Conservation (phyloP, 2,329 filamentous ascomycete genomes). For the Pochonia chlamydosporia region DNA sequence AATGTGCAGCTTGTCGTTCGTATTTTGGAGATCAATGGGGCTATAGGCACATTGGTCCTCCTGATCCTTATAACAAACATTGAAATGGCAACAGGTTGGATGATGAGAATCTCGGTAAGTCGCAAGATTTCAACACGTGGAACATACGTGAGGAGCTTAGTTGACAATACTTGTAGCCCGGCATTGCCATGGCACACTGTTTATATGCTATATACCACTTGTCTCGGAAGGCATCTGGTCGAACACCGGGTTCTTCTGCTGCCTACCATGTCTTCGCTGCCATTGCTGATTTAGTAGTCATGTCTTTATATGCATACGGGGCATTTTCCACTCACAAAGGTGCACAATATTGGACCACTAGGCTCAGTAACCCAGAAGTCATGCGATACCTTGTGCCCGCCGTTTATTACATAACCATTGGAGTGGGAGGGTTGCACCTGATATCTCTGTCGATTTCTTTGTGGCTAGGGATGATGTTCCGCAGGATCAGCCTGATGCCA, state of each 20-base stretch:
- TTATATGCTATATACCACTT: slow-evolving; percentile 80
- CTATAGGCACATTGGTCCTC: slow-evolving; percentile 65
- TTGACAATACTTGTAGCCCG: slow-evolving; percentile 50
- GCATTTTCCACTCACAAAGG: slow-evolving; percentile 40
- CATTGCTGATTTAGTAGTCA: slow-evolving; percentile 57
- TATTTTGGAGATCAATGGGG: slow-evolving; percentile 59
- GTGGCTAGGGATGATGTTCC: slow-evolving; percentile 74
- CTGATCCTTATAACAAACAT: slow-evolving; percentile 71
- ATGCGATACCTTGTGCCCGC: slow-evolving; percentile 56
- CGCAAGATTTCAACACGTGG: background rate
- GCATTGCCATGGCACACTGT: slow-evolving; percentile 65
- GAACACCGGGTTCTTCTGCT: slow-evolving; percentile 73
- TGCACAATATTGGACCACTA: slow-evolving; percentile 56
- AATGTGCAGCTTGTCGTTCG: slow-evolving; percentile 65
- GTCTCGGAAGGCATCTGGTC: slow-evolving; percentile 59
- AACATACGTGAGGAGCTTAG: background rate
- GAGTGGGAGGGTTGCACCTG: slow-evolving; percentile 61
- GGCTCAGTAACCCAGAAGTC: slow-evolving; percentile 53
- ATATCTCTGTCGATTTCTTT: slow-evolving; percentile 64
- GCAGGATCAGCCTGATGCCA: slow-evolving; percentile 73
- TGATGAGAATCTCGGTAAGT: slow-evolving; percentile 70
- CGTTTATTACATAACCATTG: slow-evolving; percentile 62
- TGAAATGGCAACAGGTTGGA: slow-evolving; percentile 61
- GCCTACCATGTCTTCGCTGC: slow-evolving; percentile 85
- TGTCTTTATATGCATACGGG: slow-evolving; percentile 53